Conservation (phyloP, 768 basidiomycete genomes). For the Candolleomyces efflorescens region DNA sequence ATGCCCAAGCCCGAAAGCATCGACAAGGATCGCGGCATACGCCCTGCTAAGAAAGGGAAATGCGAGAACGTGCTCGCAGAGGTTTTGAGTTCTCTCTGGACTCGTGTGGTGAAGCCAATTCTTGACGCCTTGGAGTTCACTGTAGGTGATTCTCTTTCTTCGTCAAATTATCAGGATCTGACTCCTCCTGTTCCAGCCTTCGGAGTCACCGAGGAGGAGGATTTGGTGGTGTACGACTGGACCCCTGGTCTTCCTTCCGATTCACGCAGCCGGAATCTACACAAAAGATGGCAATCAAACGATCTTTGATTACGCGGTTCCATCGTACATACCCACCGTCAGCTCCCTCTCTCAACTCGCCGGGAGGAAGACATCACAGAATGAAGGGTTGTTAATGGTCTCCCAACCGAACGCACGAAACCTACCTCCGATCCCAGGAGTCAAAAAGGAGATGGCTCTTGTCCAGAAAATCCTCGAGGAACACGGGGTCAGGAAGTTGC, state of each 20-base stretch:
- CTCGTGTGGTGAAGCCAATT: slow-evolving; percentile 4
- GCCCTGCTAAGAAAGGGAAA: too few species aligned
- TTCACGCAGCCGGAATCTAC: slow-evolving; percentile 6
- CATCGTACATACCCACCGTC: neutral
- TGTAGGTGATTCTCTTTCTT: neutral
- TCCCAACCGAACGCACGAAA: neutral
- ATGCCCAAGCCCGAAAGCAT: neutral
- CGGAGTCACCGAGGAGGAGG: neutral
- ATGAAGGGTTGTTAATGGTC: neutral
- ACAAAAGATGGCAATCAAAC: neutral
- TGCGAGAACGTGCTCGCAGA: neutral
- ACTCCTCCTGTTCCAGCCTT: neutral
- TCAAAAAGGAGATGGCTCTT: slow-evolving; percentile 8
- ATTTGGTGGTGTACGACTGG: slow-evolving; percentile 13
- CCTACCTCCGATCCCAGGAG: slow-evolving; percentile 8
- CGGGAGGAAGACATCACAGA: neutral
- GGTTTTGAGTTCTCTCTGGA: neutral
- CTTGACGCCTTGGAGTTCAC: slow-evolving; percentile 4
- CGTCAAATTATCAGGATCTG: neutral
- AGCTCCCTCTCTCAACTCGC: neutral
- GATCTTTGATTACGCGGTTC: neutral
- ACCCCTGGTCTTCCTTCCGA: slow-evolving; percentile 8
- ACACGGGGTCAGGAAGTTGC: neutral
- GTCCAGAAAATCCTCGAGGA: neutral
- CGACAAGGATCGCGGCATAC: too few species aligned